Percentiles rank a stretch among this genome's conserved stretches.
These are phyloP conservation scores for Thalassiosira pacifica DNA, from an alignment of 352 stramenopile genomes.

Conservation along the genomic window DNA sequence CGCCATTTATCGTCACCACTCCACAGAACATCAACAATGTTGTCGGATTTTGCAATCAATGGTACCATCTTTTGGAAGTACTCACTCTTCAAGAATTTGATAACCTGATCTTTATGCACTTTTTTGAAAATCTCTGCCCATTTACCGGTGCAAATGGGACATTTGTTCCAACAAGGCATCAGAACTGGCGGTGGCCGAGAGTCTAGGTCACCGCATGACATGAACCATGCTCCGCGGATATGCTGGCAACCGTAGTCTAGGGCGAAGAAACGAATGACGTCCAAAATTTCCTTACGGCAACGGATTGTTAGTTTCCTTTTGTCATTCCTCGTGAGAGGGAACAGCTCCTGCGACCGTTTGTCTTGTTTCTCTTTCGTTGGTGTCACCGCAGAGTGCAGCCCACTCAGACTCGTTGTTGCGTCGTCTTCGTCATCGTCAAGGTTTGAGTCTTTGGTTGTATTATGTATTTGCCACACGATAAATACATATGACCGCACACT, in stretches of 20 bases:
- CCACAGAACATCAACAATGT: slow-evolving; percentile 15
- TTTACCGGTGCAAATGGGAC: slow-evolving; percentile 6
- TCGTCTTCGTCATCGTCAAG: neutral
- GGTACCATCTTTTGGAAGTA: neutral
- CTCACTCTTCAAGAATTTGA: neutral
- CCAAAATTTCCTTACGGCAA: neutral
- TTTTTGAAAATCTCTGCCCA: neutral
- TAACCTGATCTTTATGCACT: neutral
- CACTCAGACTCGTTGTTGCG: neutral
- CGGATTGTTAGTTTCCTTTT: too few relatives aligned
- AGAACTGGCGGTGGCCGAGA: neutral
- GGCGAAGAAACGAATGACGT: slow-evolving; percentile 9
- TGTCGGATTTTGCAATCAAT: neutral
- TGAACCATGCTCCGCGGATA: neutral
- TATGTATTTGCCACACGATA: neutral
- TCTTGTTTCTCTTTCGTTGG: neutral
- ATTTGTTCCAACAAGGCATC: neutral
- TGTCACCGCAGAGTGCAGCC: neutral
- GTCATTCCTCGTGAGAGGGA: too few relatives aligned
- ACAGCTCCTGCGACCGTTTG: too few relatives aligned
- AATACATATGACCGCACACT: neutral
- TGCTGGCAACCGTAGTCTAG: slow-evolving; percentile 30
- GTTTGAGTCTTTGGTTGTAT: neutral
- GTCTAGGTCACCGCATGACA: neutral
- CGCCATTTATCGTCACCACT: neutral